phyloP scores from a whole-genome alignment of 768 basidiomycete species.

The Arthromyces matolae region DNA sequence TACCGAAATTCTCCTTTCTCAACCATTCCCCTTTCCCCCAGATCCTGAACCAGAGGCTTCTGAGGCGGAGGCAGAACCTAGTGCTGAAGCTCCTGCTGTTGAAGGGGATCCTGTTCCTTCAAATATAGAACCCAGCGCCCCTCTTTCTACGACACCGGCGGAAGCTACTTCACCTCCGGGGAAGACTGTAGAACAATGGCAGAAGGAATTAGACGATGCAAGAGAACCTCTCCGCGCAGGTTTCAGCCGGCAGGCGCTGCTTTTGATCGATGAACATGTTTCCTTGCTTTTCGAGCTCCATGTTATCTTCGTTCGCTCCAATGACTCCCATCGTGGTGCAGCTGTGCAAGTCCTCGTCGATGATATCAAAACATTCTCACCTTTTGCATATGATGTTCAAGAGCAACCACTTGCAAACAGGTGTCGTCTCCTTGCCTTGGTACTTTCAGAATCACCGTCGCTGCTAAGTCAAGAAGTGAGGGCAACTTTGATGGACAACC shows the following conservation, averaged over 20 bases:
- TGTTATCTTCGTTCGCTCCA: slow-evolving; percentile 69
- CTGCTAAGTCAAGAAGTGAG: slow-evolving; percentile 52
- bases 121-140: slow-evolving; percentile 23
- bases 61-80: slow-evolving; percentile 14
- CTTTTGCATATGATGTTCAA: slow-evolving; percentile 59
- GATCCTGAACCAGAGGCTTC: slow-evolving; percentile 49
- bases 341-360: slow-evolving; percentile 73
- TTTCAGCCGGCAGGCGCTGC: slow-evolving; percentile 67
- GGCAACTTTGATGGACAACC: slow-evolving; percentile 58
- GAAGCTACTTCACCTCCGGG: slow-evolving; percentile 19
- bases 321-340: slow-evolving; percentile 54
- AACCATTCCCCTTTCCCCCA: slow-evolving; percentile 74
- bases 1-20: slow-evolving; percentile 79
- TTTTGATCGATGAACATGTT: slow-evolving; percentile 81
- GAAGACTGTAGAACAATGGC: slow-evolving; percentile 61
- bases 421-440: slow-evolving; percentile 80
- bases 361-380: slow-evolving; percentile 68
- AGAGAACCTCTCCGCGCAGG: slow-evolving; percentile 63
- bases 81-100: slow-evolving; percentile 19
- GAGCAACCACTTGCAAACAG: slow-evolving; percentile 79
- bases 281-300: slow-evolving; percentile 88
- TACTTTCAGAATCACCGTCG: slow-evolving; percentile 71
- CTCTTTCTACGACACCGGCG: slow-evolving; percentile 16
- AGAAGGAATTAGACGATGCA: slow-evolving; percentile 57
- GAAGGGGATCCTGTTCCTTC: slow-evolving; percentile 26